Base-by-base conservation (phyloP, 345 rosid genomes). In the Citrus unshiu region DNA sequence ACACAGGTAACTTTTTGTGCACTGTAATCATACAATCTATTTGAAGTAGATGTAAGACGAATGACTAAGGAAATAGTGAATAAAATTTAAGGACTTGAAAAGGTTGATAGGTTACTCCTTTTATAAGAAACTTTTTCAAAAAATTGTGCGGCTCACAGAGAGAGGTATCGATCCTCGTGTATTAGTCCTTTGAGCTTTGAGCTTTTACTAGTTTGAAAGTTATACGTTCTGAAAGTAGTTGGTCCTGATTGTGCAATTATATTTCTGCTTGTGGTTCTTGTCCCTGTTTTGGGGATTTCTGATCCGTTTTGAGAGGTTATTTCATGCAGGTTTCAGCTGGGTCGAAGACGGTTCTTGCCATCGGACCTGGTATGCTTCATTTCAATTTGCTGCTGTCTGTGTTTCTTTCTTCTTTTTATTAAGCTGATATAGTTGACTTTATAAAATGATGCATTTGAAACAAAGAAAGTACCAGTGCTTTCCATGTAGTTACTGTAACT, bases 321-420 rank as follows among this genome's bases (percentile, higher is more conserved):
- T 74, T 78, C 68, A 60, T 58, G 72, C 89, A 92, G 97, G 91
- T 92, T 84, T 85, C 83, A n/a, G 90, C 97, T 57, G 97, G 98
- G 69, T 92, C 98, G 63, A 91, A 88, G 84, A 94, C 98, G 22
- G 98, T 94, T 79, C 92, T 94, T 30, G 93, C 97, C 56, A 76
- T 94, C 75, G 98, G 98, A 57, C 98, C 97, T 22, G 98, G 98
- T 93, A 86, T 64, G 70, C 70, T 78, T 56, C 70, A 37, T 62
- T 77, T 57, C 62, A 40, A 5, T 40, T 60, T 60, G 51, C 46
- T 75, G 60, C 56, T 64, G 1, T 13, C 51, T 0, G 18, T 13
- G 18, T 46, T 46, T 46, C 51, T 10, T 43, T 43, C 66, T 14
- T 22, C 67, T 12, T n/a, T 57, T 16, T 6, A n/a, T 73, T 37